Evolutionary conservation across 345 rosid species (phyloP).

Genomic region (Hibiscus trionum): DNA sequence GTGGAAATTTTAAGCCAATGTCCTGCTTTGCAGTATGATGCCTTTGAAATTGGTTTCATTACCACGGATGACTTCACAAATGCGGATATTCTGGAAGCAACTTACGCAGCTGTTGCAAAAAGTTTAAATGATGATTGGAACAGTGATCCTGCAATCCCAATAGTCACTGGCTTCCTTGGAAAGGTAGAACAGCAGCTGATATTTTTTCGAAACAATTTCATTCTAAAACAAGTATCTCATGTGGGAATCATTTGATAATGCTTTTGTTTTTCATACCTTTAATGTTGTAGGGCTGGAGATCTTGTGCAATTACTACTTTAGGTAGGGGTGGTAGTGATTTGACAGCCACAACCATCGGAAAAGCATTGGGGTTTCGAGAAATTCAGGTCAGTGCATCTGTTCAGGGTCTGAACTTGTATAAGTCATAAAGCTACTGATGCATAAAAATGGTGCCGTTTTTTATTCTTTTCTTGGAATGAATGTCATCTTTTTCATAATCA

Average conservation of each 20-base stretch:
- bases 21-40: constrained; percentile 76
- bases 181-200: constrained; percentile 40
- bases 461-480: neutral
- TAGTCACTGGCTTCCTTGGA: constrained; percentile 97
- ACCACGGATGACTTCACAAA: constrained; percentile 98
- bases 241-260: neutral
- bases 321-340: constrained; percentile 99
- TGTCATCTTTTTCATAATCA: neutral
- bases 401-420: neutral
- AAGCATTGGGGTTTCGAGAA: constrained; percentile 86
- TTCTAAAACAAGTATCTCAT: neutral
- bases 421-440: neutral
- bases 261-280: neutral
- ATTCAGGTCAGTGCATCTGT: constrained; percentile 62
- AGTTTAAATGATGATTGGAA: constrained; percentile 74
- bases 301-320: constrained; percentile 86
- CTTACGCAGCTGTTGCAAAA: constrained; percentile 93
- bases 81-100: constrained; percentile 94
- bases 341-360: constrained; percentile 97
- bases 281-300: constrained; percentile 72
- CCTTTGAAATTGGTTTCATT: constrained; percentile 85
- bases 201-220: constrained; percentile 8
- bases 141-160: constrained; percentile 77
- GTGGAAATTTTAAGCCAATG: neutral
- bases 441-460: neutral